Evolutionary conservation across 495 filamentous ascomycete genomes (phyloP).

Genomic region (Trichoderma gamsii): DNA sequence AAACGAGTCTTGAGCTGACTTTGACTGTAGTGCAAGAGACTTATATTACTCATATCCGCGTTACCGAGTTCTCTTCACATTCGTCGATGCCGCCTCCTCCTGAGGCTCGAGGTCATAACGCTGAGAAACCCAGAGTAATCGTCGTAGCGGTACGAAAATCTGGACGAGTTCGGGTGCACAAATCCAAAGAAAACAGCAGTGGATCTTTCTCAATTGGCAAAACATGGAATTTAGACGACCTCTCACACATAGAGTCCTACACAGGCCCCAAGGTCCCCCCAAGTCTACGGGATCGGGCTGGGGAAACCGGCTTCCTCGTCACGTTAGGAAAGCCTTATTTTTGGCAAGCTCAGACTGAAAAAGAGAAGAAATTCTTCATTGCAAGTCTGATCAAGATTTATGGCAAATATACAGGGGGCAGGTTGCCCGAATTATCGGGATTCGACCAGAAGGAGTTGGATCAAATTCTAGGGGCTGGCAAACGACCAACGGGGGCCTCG

Average conservation of each 20-base stretch:
- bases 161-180: slow-evolving; percentile 89
- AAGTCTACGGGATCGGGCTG: slow-evolving; percentile 69
- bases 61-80: slow-evolving; percentile 75
- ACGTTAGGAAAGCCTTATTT: slow-evolving; percentile 92
- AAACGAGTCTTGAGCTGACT: background rate
- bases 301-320: slow-evolving; percentile 77
- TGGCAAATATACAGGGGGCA: slow-evolving; percentile 88
- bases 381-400: slow-evolving; percentile 91
- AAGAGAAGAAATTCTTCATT: slow-evolving; percentile 98
- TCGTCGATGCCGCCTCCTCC: slow-evolving; percentile 84
- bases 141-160: slow-evolving; percentile 89
- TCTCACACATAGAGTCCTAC: slow-evolving; percentile 74
- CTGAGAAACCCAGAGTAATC: slow-evolving; percentile 85
- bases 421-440: slow-evolving; percentile 67
- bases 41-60: slow-evolving; percentile 93
- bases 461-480: slow-evolving; percentile 50
- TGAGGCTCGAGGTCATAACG: slow-evolving; percentile 52
- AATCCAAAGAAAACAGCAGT: slow-evolving; percentile 90
- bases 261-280: slow-evolving; percentile 54
- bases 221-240: slow-evolving; percentile 90
- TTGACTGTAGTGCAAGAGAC: slow-evolving; percentile 67
- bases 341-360: slow-evolving; percentile 84
- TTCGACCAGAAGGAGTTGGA: slow-evolving; percentile 78
- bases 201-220: slow-evolving; percentile 95
- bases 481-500: slow-evolving; percentile 13